Base-by-base conservation (phyloP, 2,329 filamentous ascomycete genomes). In the Cladophialophora chaetospira region DNA sequence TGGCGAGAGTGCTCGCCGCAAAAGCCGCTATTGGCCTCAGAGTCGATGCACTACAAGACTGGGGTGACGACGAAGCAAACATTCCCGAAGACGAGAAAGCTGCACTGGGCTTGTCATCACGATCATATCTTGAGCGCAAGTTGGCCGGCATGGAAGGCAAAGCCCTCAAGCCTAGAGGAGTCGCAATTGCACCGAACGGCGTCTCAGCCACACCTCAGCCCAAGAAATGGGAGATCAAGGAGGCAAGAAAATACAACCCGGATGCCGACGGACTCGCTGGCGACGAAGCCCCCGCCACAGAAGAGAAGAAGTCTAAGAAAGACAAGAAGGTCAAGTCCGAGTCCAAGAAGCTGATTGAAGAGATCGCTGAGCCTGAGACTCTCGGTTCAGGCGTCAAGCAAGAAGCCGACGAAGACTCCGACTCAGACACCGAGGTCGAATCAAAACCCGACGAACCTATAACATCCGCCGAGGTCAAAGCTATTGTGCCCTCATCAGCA, bases 1-100 rank as follows among this genome's bases (percentile, higher is more conserved):
- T 99, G 70, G 94, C 94, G 38, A 90, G 94, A 82, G 91, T 96
- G 81, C 83, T 99, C 60, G 89, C 94, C 46, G 88, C 93, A 66
- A 97, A 97, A 82, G 87, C 93, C 44, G 91, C 94, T 23, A 84
- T 99, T 48, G 92, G 92, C 80, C 81, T 97, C 46, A 91, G 94
- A 76, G 89, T 96, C 47, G 94, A 99, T 74, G 91, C 94, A 25
- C 82, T 95, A 42, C 86, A 87, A 52, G 88, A 92, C 62, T 91
- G 88, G 80, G 84, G 84, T 58, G 80, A 87, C 58, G 85, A 88
- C 46, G 85, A 79, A 59, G 79, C 76, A 40, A 78, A 83, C 64
- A 77, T 82, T 63, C 80, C 86, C 21, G 94, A 99, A 66, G 93
- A 99, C 72, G 91, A 96, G 73, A 90, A 91, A 70, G 83, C 88